Percentiles rank a stretch among this genome's conserved stretches.
Conservation (phyloP, 2,329 filamentous ascomycete species). For the Fusarium denticulatum region DNA sequence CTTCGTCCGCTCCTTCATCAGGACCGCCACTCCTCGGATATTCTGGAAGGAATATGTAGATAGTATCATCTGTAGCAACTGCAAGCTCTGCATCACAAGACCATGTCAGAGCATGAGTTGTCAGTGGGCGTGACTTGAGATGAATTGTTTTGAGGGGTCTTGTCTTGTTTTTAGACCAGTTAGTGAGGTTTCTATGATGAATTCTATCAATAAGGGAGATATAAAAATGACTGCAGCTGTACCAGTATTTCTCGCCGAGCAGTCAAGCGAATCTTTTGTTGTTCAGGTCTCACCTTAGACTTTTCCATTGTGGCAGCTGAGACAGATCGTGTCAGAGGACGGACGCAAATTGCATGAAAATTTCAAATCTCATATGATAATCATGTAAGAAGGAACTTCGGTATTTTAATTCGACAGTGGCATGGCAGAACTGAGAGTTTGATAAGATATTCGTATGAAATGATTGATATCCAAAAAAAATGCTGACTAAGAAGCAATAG, state of each 20-base stretch:
- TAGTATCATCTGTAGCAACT: conserved; percentile 64
- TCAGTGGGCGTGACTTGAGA: conserved; percentile 56
- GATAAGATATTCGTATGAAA: conserved; percentile 15
- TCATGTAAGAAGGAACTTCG: not conserved
- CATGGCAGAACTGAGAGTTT: conserved; percentile 1
- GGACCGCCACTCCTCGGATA: conserved; percentile 45
- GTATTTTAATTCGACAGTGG: not conserved
- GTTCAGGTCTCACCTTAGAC: conserved; percentile 37
- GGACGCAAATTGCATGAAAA: not conserved
- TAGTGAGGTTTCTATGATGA: not conserved
- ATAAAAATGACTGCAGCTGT: not conserved
- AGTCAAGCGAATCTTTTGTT: not conserved
- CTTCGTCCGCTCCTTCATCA: conserved; percentile 42
- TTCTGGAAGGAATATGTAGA: conserved; percentile 62
- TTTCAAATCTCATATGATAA: not conserved
- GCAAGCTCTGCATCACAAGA: conserved; percentile 68
- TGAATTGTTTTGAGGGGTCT: conserved; percentile 59
- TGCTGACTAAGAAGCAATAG: conserved; percentile 37
- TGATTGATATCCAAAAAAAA: conserved; percentile 25
- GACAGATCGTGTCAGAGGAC: not conserved
- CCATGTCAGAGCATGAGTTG: conserved; percentile 58
- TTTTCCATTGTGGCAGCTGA: conserved; percentile 35
- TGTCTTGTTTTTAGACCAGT: conserved; percentile 43
- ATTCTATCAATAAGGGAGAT: too few relatives aligned
- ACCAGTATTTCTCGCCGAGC: not conserved